A percentile compares a stretch with the other conserved stretches of the same genome.
These are phyloP conservation scores for Cyberlindnera misumaiensis DNA, from an alignment of 805 yeast species.

Conservation along the genomic window DNA sequence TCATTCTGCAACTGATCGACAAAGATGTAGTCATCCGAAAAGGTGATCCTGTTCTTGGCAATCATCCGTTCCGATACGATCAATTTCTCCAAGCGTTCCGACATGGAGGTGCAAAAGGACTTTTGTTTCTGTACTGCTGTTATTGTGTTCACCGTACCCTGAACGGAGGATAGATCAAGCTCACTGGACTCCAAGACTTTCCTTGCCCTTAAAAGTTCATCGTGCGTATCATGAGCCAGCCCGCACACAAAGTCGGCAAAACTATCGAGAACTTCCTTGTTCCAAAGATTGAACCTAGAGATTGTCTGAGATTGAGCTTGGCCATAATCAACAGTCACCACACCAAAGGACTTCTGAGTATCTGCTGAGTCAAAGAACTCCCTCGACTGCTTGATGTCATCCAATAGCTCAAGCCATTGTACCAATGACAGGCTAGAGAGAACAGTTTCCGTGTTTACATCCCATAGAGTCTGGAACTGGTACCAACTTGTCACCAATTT, in stretches of 20 bases:
- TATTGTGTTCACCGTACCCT: constrained; percentile 32
- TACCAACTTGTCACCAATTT: constrained; percentile 46
- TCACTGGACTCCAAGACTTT: constrained; percentile 30
- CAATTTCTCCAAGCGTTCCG: constrained; percentile 7
- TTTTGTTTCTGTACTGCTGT: constrained; percentile 30
- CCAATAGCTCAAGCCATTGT: constrained; percentile 43
- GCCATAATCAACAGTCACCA: constrained; percentile 37
- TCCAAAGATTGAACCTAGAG: constrained; percentile 56
- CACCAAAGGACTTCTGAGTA: constrained; percentile 33
- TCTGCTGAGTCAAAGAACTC: constrained; percentile 45
- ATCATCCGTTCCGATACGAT: constrained; percentile 31
- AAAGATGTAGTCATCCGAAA: constrained; percentile 50
- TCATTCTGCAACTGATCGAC: constrained; percentile 57
- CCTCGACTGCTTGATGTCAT: constrained; percentile 37
- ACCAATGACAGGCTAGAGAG: constrained; percentile 28
- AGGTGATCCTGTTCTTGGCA: constrained; percentile 36
- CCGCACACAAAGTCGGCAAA: constrained; percentile 35
- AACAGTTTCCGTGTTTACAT: constrained; percentile 38
- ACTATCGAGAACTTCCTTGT: constrained; percentile 33
- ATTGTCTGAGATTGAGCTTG: constrained; percentile 47
- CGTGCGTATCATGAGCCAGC: constrained; percentile 25
- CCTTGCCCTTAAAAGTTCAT: constrained; percentile 28
- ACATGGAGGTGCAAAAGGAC: background rate
- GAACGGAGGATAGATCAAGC: constrained; percentile 32
- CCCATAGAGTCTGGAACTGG: constrained; percentile 54